Base-by-base conservation (phyloP, 768 basidiomycete species). In the Amanita inopinata region DNA sequence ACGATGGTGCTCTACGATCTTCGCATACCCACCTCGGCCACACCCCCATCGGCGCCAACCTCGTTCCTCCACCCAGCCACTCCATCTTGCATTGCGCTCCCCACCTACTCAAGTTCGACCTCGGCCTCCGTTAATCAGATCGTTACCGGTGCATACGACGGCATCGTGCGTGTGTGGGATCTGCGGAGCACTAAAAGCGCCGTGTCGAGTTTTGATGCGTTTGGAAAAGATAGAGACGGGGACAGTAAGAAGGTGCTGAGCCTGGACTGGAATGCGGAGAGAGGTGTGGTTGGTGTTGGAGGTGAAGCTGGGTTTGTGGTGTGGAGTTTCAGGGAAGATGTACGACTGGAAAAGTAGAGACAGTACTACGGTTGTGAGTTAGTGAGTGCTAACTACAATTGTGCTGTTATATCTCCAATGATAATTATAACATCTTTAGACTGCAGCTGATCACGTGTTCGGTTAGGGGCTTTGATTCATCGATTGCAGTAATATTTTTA, bases 131-230 rank as follows among this genome's bases (percentile, higher is more conserved):
- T 57, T 9, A 64, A 78, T 22, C 83, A 83, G 53, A 63, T 85
- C 7, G 62, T 80, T 14, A 84, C 74, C 0, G 88, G 84, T 3
- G 73, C 78, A 0, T 87, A 90, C 54, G 87, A 91, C 44, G 85
- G 88, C 8, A 61, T 79, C 2, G 83, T 80, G 0, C 67, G 85
- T 3, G 55, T 90, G 2, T 91, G 85, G 84, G 87, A 91, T 55
- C 54, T 86, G 18, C 69, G 85, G 3, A 88, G 81, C 51, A 66
- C 70, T 11, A 78, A 79, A 51, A 64, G 69, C 10, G 74, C 83
- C 1, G 65, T 89, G 33, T 69, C 80, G 15, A 76, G 65, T 46
- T 80, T 88, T 54, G 71, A 70, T 35, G 70, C 67, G 2, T 79
- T 46, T 18, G 45, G 34, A 8, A 31, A 24, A 7, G 27, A 36